These are phyloP conservation scores for Calonectria honghensis DNA, from an alignment of 2,329 filamentous ascomycete species.

Conservation along the genomic window DNA sequence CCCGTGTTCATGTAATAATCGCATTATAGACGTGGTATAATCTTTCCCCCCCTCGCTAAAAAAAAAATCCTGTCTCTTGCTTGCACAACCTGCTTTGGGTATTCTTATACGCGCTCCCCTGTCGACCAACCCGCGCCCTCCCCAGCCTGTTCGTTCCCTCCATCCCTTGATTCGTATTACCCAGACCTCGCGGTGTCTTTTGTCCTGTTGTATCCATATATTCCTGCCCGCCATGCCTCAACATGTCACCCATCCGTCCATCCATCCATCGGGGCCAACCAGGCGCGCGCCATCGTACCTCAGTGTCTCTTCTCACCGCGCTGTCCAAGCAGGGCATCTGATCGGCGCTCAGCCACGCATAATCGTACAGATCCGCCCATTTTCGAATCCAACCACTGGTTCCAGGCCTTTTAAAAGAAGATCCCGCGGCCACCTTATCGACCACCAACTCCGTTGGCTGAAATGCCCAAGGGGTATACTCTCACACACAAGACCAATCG, in stretches of 20 bases:
- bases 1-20: constrained; percentile 32
- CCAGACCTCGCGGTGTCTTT: constrained; percentile 28
- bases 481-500: constrained; percentile 35
- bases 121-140: constrained; percentile 17
- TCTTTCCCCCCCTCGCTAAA: constrained; percentile 10
- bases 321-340: constrained; percentile 34
- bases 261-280: constrained; percentile 13
- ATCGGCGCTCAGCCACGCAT: constrained; percentile 23
- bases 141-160: constrained; percentile 4
- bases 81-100: constrained; percentile 17
- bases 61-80: not conserved
- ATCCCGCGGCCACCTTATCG: constrained; percentile 33
- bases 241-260: constrained; percentile 20
- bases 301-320: constrained; percentile 18
- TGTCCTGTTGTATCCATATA: constrained; percentile 35
- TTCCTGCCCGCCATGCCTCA: constrained; percentile 13
- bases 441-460: constrained; percentile 46
- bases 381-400: constrained; percentile 32
- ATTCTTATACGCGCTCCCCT: constrained; percentile 21
- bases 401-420: constrained; percentile 41
- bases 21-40: constrained; percentile 31
- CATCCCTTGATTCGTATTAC: constrained; percentile 32
- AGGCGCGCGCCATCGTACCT: not conserved
- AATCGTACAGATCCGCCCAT: constrained; percentile 38
- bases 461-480: constrained; percentile 45